Percentiles rank a stretch among this genome's conserved stretches.
These are phyloP conservation scores for Strigomonas culicis DNA, from an alignment of 208 protist species.

Conservation along the genomic window DNA sequence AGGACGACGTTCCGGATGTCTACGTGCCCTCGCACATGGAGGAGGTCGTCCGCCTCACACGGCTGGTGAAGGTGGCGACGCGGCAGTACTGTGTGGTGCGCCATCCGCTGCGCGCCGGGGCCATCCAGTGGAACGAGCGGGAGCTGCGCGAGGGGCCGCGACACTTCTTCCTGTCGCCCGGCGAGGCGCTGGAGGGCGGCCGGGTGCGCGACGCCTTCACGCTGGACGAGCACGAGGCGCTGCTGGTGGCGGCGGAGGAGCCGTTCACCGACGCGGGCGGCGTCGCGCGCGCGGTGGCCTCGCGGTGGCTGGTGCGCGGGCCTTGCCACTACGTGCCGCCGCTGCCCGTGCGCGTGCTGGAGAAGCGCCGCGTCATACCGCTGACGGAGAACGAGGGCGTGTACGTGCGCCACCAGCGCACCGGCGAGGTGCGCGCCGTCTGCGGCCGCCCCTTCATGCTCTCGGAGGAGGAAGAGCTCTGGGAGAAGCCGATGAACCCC, in stretches of 20 bases:
- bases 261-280: slow-evolving; percentile 22
- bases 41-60: slow-evolving; percentile 27
- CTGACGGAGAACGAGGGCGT: slow-evolving; percentile 94
- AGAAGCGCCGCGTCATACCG: slow-evolving; percentile 81
- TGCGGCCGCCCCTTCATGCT: slow-evolving; percentile 61
- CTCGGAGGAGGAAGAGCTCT: slow-evolving; percentile 68
- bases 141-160: slow-evolving; percentile 33
- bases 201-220: slow-evolving; percentile 32
- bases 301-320: slow-evolving; percentile 94
- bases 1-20: slow-evolving; percentile 14
- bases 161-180: slow-evolving; percentile 57
- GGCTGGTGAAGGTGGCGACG: slow-evolving; percentile 7
- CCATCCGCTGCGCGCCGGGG: slow-evolving; percentile 8
- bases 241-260: slow-evolving; percentile 54
- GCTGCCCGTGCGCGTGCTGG: slow-evolving; percentile 88
- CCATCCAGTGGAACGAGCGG: slow-evolving; percentile 24
- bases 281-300: slow-evolving; percentile 17
- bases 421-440: slow-evolving; percentile 61
- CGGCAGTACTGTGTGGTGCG: slow-evolving; percentile 30
- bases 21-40: slow-evolving; percentile 67
- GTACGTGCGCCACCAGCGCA: slow-evolving; percentile 92
- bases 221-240: slow-evolving; percentile 42
- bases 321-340: slow-evolving; percentile 91
- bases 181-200: slow-evolving; percentile 25
- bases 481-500: slow-evolving; percentile 62